Conservation (phyloP, 2,329 filamentous ascomycete genomes). For the Sclerotinia spermophila region DNA sequence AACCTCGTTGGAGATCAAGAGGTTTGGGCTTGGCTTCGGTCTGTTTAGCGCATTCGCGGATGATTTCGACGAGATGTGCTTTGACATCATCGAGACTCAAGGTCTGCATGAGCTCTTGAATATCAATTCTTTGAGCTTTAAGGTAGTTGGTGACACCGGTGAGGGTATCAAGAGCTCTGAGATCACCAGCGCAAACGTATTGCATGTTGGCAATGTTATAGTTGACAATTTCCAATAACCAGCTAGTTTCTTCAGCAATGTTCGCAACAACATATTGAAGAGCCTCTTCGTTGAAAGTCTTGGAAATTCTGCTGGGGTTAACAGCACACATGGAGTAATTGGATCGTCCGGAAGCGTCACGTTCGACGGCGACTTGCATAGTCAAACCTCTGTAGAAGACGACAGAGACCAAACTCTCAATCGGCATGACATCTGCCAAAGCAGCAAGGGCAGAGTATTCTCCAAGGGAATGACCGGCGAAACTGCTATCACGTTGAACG, state of each 20-base stretch:
- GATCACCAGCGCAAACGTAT: slow-evolving; percentile 68
- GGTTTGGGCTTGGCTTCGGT: slow-evolving; percentile 87
- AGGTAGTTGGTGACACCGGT: slow-evolving; percentile 79
- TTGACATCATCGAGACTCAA: slow-evolving; percentile 88
- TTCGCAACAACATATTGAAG: slow-evolving; percentile 96
- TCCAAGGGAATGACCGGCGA: slow-evolving; percentile 94
- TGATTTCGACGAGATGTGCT: slow-evolving; percentile 83
- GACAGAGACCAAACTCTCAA: slow-evolving; percentile 94
- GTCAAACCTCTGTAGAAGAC: slow-evolving; percentile 99
- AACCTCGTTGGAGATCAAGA: slow-evolving; percentile 86
- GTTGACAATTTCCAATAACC: slow-evolving; percentile 99
- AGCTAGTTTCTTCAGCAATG: slow-evolving; percentile 87
- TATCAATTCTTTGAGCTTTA: slow-evolving; percentile 96
- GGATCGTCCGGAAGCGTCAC: slow-evolving; percentile 85
- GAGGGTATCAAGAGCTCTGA: slow-evolving; percentile 67
- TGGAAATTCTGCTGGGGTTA: slow-evolving; percentile 96
- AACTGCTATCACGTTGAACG: slow-evolving; percentile 92
- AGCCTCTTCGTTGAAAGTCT: slow-evolving; percentile 97
- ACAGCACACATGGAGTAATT: slow-evolving; percentile 99
- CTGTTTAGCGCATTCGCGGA: slow-evolving; percentile 79
- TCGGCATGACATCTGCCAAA: slow-evolving; percentile 98
- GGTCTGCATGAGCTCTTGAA: slow-evolving; percentile 84
- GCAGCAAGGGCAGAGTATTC: slow-evolving; percentile 97
- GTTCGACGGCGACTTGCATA: slow-evolving; percentile 98
- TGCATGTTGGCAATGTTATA: slow-evolving; percentile 75